These are phyloP conservation scores for Mycena epipterygia DNA, from an alignment of 768 basidiomycete species.

Conservation along the genomic window DNA sequence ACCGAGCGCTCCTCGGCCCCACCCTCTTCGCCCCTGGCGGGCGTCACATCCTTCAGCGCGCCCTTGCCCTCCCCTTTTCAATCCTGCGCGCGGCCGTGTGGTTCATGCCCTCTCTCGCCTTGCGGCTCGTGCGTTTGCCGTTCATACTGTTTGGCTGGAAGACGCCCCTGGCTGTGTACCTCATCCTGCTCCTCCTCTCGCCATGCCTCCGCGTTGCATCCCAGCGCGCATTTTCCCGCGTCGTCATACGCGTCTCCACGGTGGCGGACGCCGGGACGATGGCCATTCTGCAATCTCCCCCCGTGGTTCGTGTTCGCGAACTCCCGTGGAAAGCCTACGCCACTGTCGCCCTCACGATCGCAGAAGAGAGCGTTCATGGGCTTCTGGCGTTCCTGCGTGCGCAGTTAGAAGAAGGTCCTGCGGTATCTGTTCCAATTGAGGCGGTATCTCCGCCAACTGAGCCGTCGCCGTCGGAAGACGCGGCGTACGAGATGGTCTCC, in stretches of 20 bases:
- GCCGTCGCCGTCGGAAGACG: background rate
- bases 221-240: background rate
- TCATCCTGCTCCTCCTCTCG: background rate
- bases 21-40: background rate
- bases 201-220: background rate
- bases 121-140: background rate
- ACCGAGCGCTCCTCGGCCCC: slow-evolving; percentile 6
- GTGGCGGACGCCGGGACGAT: background rate
- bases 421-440: background rate
- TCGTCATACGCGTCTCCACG: background rate
- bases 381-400: background rate
- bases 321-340: background rate
- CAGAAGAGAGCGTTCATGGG: background rate
- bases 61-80: background rate
- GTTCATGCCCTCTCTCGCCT: background rate
- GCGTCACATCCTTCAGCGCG: background rate
- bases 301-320: background rate
- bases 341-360: background rate
- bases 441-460: background rate
- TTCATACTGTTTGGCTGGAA: slow-evolving; percentile 7
- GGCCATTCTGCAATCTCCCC: background rate
- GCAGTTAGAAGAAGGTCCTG: background rate
- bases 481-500: background rate
- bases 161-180: background rate
- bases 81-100: background rate